A percentile compares a stretch with the other conserved stretches of the same genome.
phyloP scores from a whole-genome alignment of 2,329 filamentous ascomycete genomes.

The Botrytis deweyae region DNA sequence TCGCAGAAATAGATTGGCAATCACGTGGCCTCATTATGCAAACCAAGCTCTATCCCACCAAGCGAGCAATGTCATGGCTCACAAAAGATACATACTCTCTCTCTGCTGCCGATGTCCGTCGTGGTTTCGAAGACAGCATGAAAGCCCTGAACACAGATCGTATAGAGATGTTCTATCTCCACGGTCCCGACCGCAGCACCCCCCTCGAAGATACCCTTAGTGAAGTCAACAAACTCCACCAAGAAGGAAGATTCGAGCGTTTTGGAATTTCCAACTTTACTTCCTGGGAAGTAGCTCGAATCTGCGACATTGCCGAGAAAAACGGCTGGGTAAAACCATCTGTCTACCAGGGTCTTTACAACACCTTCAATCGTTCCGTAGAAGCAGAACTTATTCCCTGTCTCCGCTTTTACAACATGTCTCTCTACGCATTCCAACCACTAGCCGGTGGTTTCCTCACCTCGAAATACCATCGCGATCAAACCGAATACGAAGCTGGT shows the following conservation, averaged over 20 bases:
- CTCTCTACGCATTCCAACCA: slow-evolving; percentile 62
- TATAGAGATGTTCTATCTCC: slow-evolving; percentile 36
- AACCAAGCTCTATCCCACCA: slow-evolving; percentile 49
- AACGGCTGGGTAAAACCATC: slow-evolving; percentile 40
- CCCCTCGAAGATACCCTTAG: slow-evolving; percentile 37
- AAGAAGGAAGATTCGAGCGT: slow-evolving; percentile 31
- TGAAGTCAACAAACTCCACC: slow-evolving; percentile 39
- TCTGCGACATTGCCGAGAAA: slow-evolving; percentile 38
- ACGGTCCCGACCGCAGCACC: slow-evolving; percentile 35
- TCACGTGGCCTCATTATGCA: slow-evolving; percentile 61
- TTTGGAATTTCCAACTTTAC: slow-evolving; percentile 65
- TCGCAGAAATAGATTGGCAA: slow-evolving; percentile 58
- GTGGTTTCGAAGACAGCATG: slow-evolving; percentile 51
- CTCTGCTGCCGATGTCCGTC: slow-evolving; percentile 50
- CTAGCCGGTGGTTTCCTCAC: slow-evolving; percentile 51
- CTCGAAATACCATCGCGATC: slow-evolving; percentile 49
- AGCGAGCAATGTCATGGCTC: not conserved
- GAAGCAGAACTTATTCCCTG: slow-evolving; percentile 61
- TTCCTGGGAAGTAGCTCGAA: slow-evolving; percentile 35
- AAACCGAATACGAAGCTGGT: slow-evolving; percentile 36
- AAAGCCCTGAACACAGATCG: slow-evolving; percentile 53
- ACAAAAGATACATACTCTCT: slow-evolving; percentile 40
- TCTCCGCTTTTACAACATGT: slow-evolving; percentile 58
- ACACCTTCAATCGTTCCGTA: slow-evolving; percentile 46
- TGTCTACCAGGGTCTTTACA: slow-evolving; percentile 42